Base-by-base conservation (phyloP, 768 basidiomycete species). In the Termitomyces sp. region DNA sequence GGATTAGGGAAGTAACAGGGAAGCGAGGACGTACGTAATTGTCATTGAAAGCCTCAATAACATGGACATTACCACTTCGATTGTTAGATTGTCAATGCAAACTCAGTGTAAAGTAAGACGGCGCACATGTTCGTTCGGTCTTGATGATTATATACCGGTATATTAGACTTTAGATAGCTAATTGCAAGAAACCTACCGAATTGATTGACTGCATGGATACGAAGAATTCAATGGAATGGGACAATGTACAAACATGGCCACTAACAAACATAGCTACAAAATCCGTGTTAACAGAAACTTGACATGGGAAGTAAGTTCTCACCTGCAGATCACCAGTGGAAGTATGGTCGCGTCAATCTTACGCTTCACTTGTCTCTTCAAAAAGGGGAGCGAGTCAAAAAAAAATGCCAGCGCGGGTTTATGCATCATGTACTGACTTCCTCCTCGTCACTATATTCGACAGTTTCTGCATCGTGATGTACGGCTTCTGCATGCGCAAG, bases 11-110 rank as follows among this genome's bases (percentile, higher is more conserved):
- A 14, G 28, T 10, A 19, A 31, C 2, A 15, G 21, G 19, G 28
- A 9, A 37, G 37, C 2, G 11, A 55, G 46, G 10, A 67, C 76
- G 49, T 55, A 81, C 81, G 61, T 69, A 84, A 62, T 81, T 78
- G 8, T 75, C 66, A 59, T 84, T 84, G 67, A 84, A 83, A 0
- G 70, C 75, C 4, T 67, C 44, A 45, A 83, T 68, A 15, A 81
- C 76, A 65, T 83, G 82, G 0, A 79, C 82, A 61, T 84, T 84
- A 50, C 81, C 82, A 47, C 81, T 81, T 57, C n/a, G n/a, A n/a
- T n/a, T 28, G 26, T 30, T 26, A 28, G n/a, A 14, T n/a, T 14
- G 12, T 19, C 12, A 41, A 40, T 1, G 11, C 28, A 23, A 26
- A 9, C n/a, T 4, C 40, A 12, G 12, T 51, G 28, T 17, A 28